Base-by-base conservation (phyloP, 371 early-diverging fungal genomes). In the Mycotypha africana region DNA sequence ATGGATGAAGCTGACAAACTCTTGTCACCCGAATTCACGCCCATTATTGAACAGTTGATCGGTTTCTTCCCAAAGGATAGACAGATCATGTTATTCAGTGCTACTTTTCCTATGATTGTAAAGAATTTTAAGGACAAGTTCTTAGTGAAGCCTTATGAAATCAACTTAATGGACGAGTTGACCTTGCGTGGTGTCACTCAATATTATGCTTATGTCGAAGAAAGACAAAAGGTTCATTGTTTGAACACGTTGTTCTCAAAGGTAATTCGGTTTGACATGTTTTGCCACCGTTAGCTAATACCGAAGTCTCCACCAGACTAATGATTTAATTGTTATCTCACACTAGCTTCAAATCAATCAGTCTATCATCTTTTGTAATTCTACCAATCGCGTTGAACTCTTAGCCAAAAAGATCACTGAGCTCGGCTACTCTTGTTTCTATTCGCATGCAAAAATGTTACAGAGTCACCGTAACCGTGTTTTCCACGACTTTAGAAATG, bases 1-100 rank as follows among this genome's bases (percentile, higher is more conserved):
- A 92, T 97, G 91, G 99, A 99, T 60, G 99, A 99, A 60, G 98
- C 98, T 4, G 99, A 99, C 65, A 97, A 98, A 72, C 79, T 99
- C 19, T 78, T 99, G 30, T 89, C 91, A 25, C 89, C 93, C 30
- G 97, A 95, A 67, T 98, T 95, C 65, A 88, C 91, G 32, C 95
- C 95, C 11, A 85, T 93, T 42, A 87, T 98, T 43, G 94, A 95
- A 67, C 87, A 94, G 61, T 65, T 98, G 46, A 81, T 97, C 32
- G 67, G 79, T 4, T 85, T 81, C 60, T 85, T 92, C 60, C 89
- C 91, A 14, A 70, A 77, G 25, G 73, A 86, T 33, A 86, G 92
- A 47, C 97, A 98, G 68, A 96, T 97, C 51, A 82, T 96, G 77
- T 70, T 99, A 44, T 99, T 86, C 66, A 90, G 91, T 51, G 99